Percentiles rank a stretch among this genome's conserved stretches.
Conservation (phyloP, 306 rosid genomes). For the Gillenia trifoliata region DNA sequence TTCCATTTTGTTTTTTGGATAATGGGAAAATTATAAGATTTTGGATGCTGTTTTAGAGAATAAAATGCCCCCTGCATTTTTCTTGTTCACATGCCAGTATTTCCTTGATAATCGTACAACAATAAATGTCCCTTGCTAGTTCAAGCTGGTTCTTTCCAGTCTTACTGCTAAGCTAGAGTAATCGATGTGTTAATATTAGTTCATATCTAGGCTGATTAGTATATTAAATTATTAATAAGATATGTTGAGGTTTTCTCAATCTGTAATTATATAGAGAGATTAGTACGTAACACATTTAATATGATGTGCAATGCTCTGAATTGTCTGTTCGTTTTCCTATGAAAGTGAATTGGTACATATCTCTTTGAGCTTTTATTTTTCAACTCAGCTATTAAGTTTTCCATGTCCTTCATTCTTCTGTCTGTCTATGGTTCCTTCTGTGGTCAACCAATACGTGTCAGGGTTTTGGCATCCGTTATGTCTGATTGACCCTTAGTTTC, state of each 20-base stretch:
- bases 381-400: neutral
- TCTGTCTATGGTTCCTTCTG: neutral
- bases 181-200: neutral
- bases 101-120: neutral
- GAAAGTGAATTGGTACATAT: neutral
- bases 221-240: neutral
- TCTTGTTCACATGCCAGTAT: neutral
- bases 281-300: neutral
- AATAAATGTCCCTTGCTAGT: neutral
- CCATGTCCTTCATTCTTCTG: neutral
- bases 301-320: neutral
- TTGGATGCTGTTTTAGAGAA: neutral
- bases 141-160: neutral
- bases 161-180: neutral
- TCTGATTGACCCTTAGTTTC: neutral
- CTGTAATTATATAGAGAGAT: neutral
- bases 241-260: neutral
- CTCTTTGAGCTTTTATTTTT: neutral
- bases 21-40: neutral
- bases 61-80: neutral
- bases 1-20: constrained; percentile 2
- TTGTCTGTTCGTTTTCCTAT: neutral
- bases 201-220: neutral
- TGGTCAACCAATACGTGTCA: neutral
- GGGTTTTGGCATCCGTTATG: neutral